phyloP scores from a whole-genome alignment of 768 basidiomycete genomes.

The Lyophyllum shimeji region DNA sequence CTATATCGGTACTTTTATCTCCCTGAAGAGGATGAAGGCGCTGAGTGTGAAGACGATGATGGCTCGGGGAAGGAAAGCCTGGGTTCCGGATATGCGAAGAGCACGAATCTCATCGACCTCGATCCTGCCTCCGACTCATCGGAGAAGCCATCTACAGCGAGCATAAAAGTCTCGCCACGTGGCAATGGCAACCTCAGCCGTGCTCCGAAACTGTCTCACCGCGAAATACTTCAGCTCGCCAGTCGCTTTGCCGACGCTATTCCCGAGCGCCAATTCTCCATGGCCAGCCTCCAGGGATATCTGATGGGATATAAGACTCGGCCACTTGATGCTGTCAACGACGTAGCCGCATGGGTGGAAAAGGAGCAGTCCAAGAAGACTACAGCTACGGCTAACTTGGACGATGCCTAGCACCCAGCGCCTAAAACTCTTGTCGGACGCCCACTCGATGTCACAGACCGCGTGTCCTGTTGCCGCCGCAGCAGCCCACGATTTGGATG shows the following conservation, averaged over 20 bases:
- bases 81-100: conserved; percentile 20
- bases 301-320: conserved; percentile 67
- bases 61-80: conserved; percentile 12
- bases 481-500: neutral
- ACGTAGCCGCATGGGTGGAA: conserved; percentile 48
- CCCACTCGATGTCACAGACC: neutral
- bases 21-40: conserved; percentile 33
- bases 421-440: neutral
- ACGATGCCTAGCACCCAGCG: neutral
- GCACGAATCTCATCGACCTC: conserved; percentile 1
- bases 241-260: conserved; percentile 53
- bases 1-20: conserved; percentile 71
- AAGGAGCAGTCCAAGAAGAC: conserved; percentile 29
- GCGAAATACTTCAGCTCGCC: conserved; percentile 47
- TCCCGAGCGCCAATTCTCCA: conserved; percentile 46
- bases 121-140: conserved; percentile 3
- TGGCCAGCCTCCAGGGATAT: conserved; percentile 56
- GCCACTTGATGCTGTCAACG: conserved; percentile 54
- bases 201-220: conserved; percentile 38
- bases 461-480: neutral
- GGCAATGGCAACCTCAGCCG: conserved; percentile 31
- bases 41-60: conserved; percentile 21
- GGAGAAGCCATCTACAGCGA: neutral
- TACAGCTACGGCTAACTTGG: neutral
- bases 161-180: conserved; percentile 13